These are phyloP conservation scores for Geotrichum klebahnii DNA, from an alignment of 1,139 yeast genomes.

Conservation along the genomic window DNA sequence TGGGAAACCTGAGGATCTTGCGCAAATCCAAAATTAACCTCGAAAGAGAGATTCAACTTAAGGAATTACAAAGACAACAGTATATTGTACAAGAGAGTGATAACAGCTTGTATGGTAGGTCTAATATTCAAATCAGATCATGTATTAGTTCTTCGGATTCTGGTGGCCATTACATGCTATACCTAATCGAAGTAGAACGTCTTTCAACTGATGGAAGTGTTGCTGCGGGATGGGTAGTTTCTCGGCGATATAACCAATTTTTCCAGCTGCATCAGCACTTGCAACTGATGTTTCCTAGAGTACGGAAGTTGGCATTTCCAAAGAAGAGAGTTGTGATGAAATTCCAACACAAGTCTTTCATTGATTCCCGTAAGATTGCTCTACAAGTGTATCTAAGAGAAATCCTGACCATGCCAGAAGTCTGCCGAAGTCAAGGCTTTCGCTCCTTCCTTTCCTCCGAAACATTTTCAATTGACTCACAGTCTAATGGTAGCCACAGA, in stretches of 20 bases:
- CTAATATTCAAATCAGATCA: constrained; percentile 61
- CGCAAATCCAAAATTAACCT: constrained; percentile 62
- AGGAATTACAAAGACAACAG: constrained; percentile 73
- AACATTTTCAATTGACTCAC: constrained; percentile 43
- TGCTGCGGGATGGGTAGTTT: constrained; percentile 83
- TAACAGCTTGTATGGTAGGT: constrained; percentile 69
- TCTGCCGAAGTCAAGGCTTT: constrained; percentile 69
- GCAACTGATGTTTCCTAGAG: constrained; percentile 50
- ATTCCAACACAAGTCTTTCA: constrained; percentile 56
- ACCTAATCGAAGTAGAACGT: constrained; percentile 73
- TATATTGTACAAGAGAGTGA: constrained; percentile 79
- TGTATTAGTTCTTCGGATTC: constrained; percentile 52
- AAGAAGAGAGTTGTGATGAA: constrained; percentile 62
- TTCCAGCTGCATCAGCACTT: constrained; percentile 65
- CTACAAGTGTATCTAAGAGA: constrained; percentile 60
- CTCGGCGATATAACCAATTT: constrained; percentile 83
- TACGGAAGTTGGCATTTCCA: constrained; percentile 55
- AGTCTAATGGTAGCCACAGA: neutral
- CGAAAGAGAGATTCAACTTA: constrained; percentile 63
- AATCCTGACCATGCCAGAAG: constrained; percentile 57
- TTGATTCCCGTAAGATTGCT: constrained; percentile 60
- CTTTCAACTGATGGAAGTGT: constrained; percentile 45
- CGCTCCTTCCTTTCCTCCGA: constrained; percentile 75
- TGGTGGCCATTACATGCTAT: constrained; percentile 57
- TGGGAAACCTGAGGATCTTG: constrained; percentile 62